Base-by-base conservation (phyloP, 2,329 filamentous ascomycete species). In the Pyrenochaeta sp. region DNA sequence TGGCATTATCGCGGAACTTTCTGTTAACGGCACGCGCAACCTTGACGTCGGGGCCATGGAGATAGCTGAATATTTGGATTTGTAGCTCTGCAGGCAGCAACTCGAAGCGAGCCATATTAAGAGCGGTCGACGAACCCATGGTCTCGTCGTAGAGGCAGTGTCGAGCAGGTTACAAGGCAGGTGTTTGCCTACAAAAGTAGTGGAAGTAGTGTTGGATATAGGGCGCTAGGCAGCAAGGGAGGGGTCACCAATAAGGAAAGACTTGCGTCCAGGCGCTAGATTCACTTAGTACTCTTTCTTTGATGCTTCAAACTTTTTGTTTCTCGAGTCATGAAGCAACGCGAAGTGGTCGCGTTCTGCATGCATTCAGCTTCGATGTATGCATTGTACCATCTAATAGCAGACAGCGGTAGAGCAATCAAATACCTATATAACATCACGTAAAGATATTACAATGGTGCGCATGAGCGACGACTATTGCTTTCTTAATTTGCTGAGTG, bases 401-500 rank as follows among this genome's bases (percentile, higher is more conserved):
- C 5, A 5, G 5, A 15, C 37, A 40, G 13, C 19, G 13, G 19
- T 40, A 22, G 13, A 42, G 15, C n/a, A 42, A 22, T 42, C 12
- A 42, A 12, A n/a, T 42, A 42, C n/a, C 19, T 24, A 24, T 12
- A 15, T 9, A 12, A 42, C 39, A 22, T 22, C 28, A 30, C 28
- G 28, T 30, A 30, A 5, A 30, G 28, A 30, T 9, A 9, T 5
- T 30, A 30, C 28, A 30, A 30, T 30, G 5, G 28, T 22, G n/a
- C 6, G n/a, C 40, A 44, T 25, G 22, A 10, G 22, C 9, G 5
- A 3, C 13, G 40, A 48, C 36, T 56, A 76, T 47, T 75, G 69
- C 50, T 78, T 69, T 58, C 86, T 78, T 48, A 88, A 71, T 64
- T 83, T 88, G 47, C 81, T 83, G 50, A 89, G 71, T 5, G 86